Base-by-base conservation (phyloP, 495 filamentous ascomycete species). In the Xylaria telfairii region DNA sequence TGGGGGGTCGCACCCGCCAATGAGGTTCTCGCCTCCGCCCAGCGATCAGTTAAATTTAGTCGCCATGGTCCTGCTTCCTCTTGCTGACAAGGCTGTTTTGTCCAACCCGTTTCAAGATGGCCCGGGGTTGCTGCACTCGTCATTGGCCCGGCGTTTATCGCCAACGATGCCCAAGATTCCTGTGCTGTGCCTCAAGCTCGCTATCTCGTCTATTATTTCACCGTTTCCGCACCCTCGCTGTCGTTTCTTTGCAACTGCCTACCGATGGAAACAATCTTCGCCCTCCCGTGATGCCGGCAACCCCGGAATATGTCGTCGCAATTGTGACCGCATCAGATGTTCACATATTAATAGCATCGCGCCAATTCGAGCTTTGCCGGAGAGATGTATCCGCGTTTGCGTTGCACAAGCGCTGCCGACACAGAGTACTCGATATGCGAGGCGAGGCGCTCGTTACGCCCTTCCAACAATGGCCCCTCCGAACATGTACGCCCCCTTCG, bases 1-100 rank as follows among this genome's bases (percentile, higher is more conserved):
- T 68, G 76, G 76, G 73, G 76, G 76, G 74, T 75, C 73, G 74
- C 71, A 72, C 68, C 56, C 57, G 64, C 76, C 76, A 78, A 78
- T 78, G 53, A 68, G 70, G 9, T 39, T n/a, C 21, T 56, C 34
- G 30, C 34, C 21, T 41, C 59, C 59, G 67, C 44, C 30, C 57
- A 70, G 68, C 60, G 68, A 70, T 65, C 49, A 37, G 60, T 53
- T 70, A 65, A 57, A 70, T 70, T 65, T 70, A 65, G 68, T 44
- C 7, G 47, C 8, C 6, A 44, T 66, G 46, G 63, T 30, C 5
- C 46, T 28, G 46, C 46, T 44, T n/a, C 49, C 64, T 57, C 24
- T 32, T 69, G 67, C 67, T 69, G 67, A 69, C 67, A 53, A 44
- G 67, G 59, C 67, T 69, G n/a, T 37, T 19, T 54, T 30, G 39